phyloP scores from a whole-genome alignment of 768 basidiomycete genomes.

The Tulasnella sp. region DNA sequence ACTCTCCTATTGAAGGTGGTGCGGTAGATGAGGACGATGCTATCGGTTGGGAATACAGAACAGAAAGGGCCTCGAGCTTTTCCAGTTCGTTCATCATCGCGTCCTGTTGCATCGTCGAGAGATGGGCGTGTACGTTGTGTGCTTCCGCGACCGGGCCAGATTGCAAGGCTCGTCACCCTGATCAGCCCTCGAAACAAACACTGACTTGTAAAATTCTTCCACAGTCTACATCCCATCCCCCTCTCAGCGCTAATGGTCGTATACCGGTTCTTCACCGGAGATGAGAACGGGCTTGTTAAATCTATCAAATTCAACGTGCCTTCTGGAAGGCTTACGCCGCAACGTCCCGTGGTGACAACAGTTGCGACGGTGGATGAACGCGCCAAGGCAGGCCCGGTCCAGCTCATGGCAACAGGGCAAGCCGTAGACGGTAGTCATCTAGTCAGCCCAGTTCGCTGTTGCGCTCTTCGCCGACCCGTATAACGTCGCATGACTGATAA shows the following conservation, averaged over 20 bases:
- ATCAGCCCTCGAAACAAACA: background rate
- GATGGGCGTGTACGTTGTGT: background rate
- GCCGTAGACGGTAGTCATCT: conserved; percentile 4
- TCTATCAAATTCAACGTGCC: conserved; percentile 34
- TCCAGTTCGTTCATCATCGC: conserved; percentile 60
- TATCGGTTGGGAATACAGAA: background rate
- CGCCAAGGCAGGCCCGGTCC: conserved; percentile 3
- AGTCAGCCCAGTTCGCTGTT: conserved; percentile 9
- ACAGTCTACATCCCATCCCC: no score
- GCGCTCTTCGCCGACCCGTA: no score
- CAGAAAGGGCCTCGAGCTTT: conserved; percentile 52
- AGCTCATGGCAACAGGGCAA: conserved; percentile 11
- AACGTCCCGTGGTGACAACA: background rate
- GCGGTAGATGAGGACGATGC: conserved; percentile 24
- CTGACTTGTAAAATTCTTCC: background rate
- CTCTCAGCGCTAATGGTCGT: background rate
- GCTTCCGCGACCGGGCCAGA: background rate
- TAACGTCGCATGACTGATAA: background rate
- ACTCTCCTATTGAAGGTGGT: conserved; percentile 39
- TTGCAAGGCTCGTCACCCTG: background rate
- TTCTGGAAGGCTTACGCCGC: background rate
- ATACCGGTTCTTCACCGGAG: conserved; percentile 57
- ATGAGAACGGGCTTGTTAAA: conserved; percentile 70
- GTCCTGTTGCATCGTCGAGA: conserved; percentile 23
- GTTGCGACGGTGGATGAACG: background rate